Evolutionary conservation across 2,329 filamentous ascomycete species (phyloP).

Genomic region (Trichoderma hamatum): DNA sequence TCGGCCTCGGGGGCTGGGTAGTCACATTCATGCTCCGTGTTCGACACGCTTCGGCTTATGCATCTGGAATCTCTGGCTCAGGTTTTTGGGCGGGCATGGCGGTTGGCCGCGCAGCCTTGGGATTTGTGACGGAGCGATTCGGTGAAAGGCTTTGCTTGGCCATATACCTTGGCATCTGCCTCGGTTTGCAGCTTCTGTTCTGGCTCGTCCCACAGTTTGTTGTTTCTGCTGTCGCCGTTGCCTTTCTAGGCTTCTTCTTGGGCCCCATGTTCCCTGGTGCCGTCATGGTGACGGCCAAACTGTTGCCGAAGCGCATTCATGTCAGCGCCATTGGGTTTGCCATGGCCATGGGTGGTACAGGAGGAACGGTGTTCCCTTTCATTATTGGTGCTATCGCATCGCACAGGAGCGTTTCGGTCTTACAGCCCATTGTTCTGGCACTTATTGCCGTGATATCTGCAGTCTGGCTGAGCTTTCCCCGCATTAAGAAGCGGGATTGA

Average conservation of each 20-base stretch:
- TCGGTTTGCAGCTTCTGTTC: slow-evolving; percentile 64
- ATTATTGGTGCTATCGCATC: slow-evolving; percentile 64
- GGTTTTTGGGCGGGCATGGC: slow-evolving; percentile 83
- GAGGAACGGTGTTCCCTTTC: slow-evolving; percentile 65
- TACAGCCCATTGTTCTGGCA: slow-evolving; percentile 55
- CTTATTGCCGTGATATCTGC: slow-evolving; percentile 43
- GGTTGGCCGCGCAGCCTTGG: slow-evolving; percentile 65
- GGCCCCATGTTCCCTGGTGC: slow-evolving; percentile 74
- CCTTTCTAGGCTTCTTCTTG: slow-evolving; percentile 72
- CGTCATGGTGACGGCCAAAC: slow-evolving; percentile 69
- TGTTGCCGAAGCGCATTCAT: slow-evolving; percentile 70
- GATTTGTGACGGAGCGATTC: slow-evolving; percentile 69
- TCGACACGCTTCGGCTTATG: slow-evolving; percentile 64
- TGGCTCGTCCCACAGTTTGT: slow-evolving; percentile 63
- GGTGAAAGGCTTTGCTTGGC: slow-evolving; percentile 65
- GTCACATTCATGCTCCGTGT: slow-evolving; percentile 78
- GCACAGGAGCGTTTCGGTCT: slow-evolving; percentile 50
- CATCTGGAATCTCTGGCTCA: slow-evolving; percentile 71
- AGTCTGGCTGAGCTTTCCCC: slow-evolving; percentile 44
- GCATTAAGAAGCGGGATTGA: slow-evolving; percentile 40
- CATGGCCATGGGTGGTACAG: slow-evolving; percentile 70
- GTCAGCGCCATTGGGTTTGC: slow-evolving; percentile 75
- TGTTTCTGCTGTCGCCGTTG: slow-evolving; percentile 61
- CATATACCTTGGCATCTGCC: slow-evolving; percentile 63
- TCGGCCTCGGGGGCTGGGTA: slow-evolving; percentile 77